Base-by-base conservation (phyloP, 2,329 filamentous ascomycete genomes). In the Hypoxylon sp. region DNA sequence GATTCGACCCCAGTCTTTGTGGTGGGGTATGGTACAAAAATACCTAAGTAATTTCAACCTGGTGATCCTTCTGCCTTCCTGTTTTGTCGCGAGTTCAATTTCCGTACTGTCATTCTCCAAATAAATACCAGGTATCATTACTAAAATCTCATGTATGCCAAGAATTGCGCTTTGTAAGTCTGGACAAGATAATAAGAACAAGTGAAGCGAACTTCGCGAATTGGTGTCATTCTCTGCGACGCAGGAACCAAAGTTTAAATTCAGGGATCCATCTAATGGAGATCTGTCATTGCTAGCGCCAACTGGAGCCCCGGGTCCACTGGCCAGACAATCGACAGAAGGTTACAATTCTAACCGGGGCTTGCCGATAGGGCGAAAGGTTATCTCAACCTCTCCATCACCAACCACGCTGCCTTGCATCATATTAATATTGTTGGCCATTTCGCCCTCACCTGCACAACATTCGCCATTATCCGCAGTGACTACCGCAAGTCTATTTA, bases 231-330 rank as follows among this genome's bases (percentile, higher is more conserved):
- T 32, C 30, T 43, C 4, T 32, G 7, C 21, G 32, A 58, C 32
- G 54, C 54, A 58, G 61, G 61, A 58, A 63, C 61, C 43, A 25
- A 63, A 58, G 32, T 34, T 50, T 53, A 56, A 43, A 57, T 57
- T 58, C 30, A 55, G 37, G 61, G 51, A 54, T 59, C 11, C 29
- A 7, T 30, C 29, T 53, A 52, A 54, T 56, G 21, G 25, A 27
- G 39, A 16, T 8, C 6, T 12, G n/a, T 39, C 14, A 30, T 46
- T 37, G 48, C 25, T 54, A 60, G 56, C 56, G 60, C 47, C 32
- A 39, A 39, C 58, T 19, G 25, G 16, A 54, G 29, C 53, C 58
- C 63, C 63, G 50, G 63, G 34, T 30, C 23, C 60, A 29, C 60
- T 52, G 21, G 32, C 37, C 21, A 14, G 7, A 45, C 48, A 21